Base-by-base conservation (phyloP, 1,284 basidiomycete genomes). In the Vanrija pseudolonga region DNA sequence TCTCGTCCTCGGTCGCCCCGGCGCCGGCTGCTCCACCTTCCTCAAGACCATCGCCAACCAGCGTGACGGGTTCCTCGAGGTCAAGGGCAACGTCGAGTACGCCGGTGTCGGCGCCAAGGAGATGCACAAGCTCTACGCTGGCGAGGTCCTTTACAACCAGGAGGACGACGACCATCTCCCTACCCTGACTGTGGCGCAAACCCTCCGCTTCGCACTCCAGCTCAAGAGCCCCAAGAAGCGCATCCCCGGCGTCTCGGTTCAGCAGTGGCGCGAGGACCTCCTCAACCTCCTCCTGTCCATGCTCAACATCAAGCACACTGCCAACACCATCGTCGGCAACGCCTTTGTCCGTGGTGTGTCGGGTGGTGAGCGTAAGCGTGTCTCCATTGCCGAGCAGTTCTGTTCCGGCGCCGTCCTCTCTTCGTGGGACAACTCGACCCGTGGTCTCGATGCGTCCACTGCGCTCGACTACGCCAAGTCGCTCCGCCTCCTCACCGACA, bases 101-200 rank as follows among this genome's bases (percentile, higher is more conserved):
- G 81, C 81, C 46, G 83, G 83, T 56, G 79, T 84, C 48, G 64
- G 64, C 8, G 76, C 77, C 28, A 67, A 76, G 44, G 78, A 81
- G 61, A 83, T 84, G 79, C 60, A 55, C 50, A 77, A 78, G 67
- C 51, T 61, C 40, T 77, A 76, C 62, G 86, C 83, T 57, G 92
- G 71, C 59, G 68, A 53, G 61, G 69, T 69, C 26, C 84, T 87
- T 17, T 94, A 91, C 74, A 91, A 90, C 65, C 55, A 78, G 59
- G 80, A 82, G 66, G 84, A 87, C 59, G 90, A 90, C 50, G 77
- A 81, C 48, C 84, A 85, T 69, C 79, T 82, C 43, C 79, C 83
- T n/a, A 83, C 82, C 36, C 73, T 85, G 38, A 84, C 83, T 14
- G 82, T 83, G 45, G 79, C 77, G 3, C 80, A 83, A 64, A 83